Base-by-base conservation (phyloP, 2,329 filamentous ascomycete species). In the Neofusicoccum kwambonambiense region DNA sequence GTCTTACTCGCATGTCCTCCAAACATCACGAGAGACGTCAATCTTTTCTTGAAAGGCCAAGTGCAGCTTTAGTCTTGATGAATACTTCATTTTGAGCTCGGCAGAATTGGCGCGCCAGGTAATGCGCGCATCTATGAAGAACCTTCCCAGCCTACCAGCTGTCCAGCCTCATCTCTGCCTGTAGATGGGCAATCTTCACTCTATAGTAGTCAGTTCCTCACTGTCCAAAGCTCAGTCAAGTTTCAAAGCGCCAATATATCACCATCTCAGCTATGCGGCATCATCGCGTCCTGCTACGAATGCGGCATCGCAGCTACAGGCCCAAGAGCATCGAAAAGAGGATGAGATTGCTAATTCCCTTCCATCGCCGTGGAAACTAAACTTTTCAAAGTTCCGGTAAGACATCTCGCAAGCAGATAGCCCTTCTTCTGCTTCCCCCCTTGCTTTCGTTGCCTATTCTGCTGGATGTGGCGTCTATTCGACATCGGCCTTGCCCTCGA, bases 401-500 rank as follows among this genome's bases (percentile, higher is more conserved):
- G 49, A 37, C 50, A 64, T 50, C 42, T 50, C 62, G 34, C 41
- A 58, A 22, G 52, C 62, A 58, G 62, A 58, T 42, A 5, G 8
- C 13, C n/a, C 34, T 15, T 34, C 17, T 27, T 63, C 49, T 49
- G 47, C 22, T 52, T 37, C 62, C 15, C 22, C 22, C 37, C 35
- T 19, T 51, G 19, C 8, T 49, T 57, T 49, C 51, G 52, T 34
- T 56, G 47, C 42, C 42, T 60, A 37, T 19, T 13, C 61, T 54
- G 34, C 17, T 15, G 27, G 42, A 50, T 49, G 19, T 37, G 51
- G 27, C 51, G 17, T 61, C 39, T 95, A 97, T 86, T 97, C 93
- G 80, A 95, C 92, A 84, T 97, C 81, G 63, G 74, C 76, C 79
- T 83, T 97, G 83, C 88, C 90, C 87, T 99, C 95, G 77, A 99